Conservation (phyloP, 2,329 filamentous ascomycete genomes). For the Mollisiaceae sp. region DNA sequence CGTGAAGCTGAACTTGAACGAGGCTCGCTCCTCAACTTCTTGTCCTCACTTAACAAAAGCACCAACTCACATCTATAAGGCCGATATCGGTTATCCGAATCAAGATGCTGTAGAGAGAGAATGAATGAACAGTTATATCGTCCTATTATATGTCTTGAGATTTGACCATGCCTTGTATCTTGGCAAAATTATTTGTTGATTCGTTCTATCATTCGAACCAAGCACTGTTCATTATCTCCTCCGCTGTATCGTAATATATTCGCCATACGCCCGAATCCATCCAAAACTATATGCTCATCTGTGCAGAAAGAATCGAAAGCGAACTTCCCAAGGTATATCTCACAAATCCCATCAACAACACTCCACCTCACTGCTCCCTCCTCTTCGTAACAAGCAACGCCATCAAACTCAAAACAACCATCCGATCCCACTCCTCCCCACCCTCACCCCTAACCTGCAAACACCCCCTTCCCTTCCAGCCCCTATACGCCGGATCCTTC, state of each 20-base stretch:
- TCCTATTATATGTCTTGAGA: neutral
- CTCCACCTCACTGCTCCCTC: neutral
- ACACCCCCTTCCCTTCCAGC: conserved; percentile 13
- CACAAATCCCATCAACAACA: too few relatives aligned
- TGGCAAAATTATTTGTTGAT: neutral
- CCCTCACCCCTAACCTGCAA: conserved; percentile 14
- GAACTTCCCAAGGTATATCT: too few relatives aligned
- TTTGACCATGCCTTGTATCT: neutral
- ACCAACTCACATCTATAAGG: neutral
- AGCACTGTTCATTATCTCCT: neutral
- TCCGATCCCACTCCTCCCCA: conserved; percentile 16
- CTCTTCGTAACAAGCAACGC: conserved; percentile 12
- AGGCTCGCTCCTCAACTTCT: too few relatives aligned
- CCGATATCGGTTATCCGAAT: neutral
- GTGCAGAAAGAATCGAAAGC: neutral
- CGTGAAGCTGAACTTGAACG: too few relatives aligned
- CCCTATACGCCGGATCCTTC: conserved; percentile 8
- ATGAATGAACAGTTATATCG: neutral
- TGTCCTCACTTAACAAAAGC: too few relatives aligned
- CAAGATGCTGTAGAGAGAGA: neutral
- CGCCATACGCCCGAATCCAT: neutral
- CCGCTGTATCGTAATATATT: neutral
- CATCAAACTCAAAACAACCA: conserved; percentile 20
- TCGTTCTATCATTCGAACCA: neutral
- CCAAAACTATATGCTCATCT: neutral